A percentile compares a stretch with the other conserved stretches of the same genome.
These are phyloP conservation scores for Penicillium paxilli DNA, from an alignment of 495 filamentous ascomycete species.

Conservation along the genomic window DNA sequence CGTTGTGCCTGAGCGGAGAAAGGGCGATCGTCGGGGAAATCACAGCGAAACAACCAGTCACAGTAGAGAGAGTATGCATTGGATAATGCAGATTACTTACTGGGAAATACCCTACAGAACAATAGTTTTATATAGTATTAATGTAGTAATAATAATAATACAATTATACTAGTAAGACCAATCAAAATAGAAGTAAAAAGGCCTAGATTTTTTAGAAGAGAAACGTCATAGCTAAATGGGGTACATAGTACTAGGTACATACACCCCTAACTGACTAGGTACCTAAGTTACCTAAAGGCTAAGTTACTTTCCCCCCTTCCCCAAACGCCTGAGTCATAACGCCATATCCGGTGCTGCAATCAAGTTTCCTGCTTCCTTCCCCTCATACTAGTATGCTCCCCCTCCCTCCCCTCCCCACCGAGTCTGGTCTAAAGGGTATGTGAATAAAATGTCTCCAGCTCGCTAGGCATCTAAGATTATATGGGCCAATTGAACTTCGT, in stretches of 20 bases:
- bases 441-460: background rate
- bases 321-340: conserved; percentile 1
- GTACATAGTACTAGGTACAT: background rate
- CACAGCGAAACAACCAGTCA: too few relatives aligned
- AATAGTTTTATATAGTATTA: too few relatives aligned
- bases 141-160: too few relatives aligned
- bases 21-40: conserved; percentile 1
- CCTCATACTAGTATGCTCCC: too few relatives aligned
- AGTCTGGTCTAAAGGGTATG: background rate
- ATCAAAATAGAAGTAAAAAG: background rate
- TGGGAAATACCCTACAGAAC: too few relatives aligned
- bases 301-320: background rate
- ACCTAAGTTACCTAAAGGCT: background rate
- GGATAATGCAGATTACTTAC: too few relatives aligned
- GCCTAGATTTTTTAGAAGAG: background rate
- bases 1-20: conserved; percentile 10
- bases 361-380: background rate
- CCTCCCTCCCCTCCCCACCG: too few relatives aligned
- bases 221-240: background rate
- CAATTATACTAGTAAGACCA: too few relatives aligned
- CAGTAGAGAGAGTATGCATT: too few relatives aligned
- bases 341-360: background rate
- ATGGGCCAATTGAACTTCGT: conserved; percentile 41
- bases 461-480: conserved; percentile 31
- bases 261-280: too few relatives aligned